Conservation (phyloP, 2,329 filamentous ascomycete genomes). For the Emmonsiellopsis sp. region DNA sequence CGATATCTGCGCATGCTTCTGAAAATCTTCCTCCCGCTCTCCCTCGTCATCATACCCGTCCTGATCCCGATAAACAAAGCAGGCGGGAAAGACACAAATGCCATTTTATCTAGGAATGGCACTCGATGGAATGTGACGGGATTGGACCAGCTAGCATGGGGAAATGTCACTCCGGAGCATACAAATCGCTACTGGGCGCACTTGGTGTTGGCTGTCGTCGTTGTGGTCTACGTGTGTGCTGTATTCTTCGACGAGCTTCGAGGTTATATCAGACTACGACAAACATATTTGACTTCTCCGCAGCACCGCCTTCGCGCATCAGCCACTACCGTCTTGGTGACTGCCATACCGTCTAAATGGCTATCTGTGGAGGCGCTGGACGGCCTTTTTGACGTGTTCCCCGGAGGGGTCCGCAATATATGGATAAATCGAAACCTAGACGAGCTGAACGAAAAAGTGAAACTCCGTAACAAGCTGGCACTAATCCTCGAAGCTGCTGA, state of each 20-base stretch:
- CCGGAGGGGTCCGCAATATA: conserved; percentile 86
- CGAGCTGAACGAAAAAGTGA: conserved; percentile 72
- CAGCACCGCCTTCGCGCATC: conserved; percentile 89
- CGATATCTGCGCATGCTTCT: conserved; percentile 79
- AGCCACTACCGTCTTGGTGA: conserved; percentile 89
- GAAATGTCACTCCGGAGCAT: conserved; percentile 63
- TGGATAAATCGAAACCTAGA: conserved; percentile 93
- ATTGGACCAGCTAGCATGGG: conserved; percentile 76
- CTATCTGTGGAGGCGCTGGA: conserved; percentile 70
- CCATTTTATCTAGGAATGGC: conserved; percentile 26
- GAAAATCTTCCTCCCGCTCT: conserved; percentile 83
- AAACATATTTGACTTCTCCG: conserved; percentile 88
- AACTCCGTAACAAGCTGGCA: conserved; percentile 62
- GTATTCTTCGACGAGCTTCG: conserved; percentile 79
- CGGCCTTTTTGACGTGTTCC: conserved; percentile 88
- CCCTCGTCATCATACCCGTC: conserved; percentile 68
- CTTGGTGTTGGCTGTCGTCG: conserved; percentile 64
- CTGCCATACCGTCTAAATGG: conserved; percentile 85
- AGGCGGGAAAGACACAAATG: conserved; percentile 55
- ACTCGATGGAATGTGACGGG: conserved; percentile 48
- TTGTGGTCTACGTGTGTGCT: conserved; percentile 75
- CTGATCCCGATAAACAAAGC: conserved; percentile 75
- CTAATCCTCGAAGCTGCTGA: conserved; percentile 67
- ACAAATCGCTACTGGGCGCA: conserved; percentile 74
- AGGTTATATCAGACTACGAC: conserved; percentile 84